Conservation (phyloP, 306 rosid species). For the cucumber (Cucumis sativus) region Cucumber_9930_V3 NC_026660.2:7968501-7969000, state of each 20-base stretch:
- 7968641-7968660: background rate
- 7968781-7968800: background rate
- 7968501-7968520: constrained; percentile 53
- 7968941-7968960: background rate
- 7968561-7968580: constrained; percentile 91
- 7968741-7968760: background rate
- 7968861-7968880: background rate
- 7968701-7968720: background rate
- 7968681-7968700: background rate
- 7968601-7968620: constrained; percentile 54
- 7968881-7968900: background rate
- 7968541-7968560: constrained; percentile 99
- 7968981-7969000: background rate
- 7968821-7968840: background rate
- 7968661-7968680: background rate
- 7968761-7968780: background rate
- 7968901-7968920: background rate
- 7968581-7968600: constrained; percentile 99
- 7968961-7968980: background rate
- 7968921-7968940: background rate
- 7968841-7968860: background rate
- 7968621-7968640: constrained; percentile 47
- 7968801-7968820: background rate
- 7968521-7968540: constrained; percentile 81
- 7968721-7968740: background rate